Evolutionary conservation across 805 yeast species (phyloP).

Genomic region (Saturnispora zaruensis): DNA sequence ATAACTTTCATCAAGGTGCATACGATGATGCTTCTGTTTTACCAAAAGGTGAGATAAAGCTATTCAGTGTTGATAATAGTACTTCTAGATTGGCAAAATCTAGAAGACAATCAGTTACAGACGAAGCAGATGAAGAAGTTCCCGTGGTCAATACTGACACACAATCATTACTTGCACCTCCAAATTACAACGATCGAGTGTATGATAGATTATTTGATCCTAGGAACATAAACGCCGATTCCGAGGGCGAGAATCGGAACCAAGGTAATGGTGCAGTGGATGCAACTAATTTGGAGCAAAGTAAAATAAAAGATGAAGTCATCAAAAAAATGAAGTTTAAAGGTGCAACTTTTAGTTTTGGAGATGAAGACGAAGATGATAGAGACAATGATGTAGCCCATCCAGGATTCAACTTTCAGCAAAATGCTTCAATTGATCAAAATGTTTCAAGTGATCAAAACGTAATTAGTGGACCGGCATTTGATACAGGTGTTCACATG

Average conservation of each 20-base stretch:
- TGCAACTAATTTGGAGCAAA: background rate
- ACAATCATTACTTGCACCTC: constrained; percentile 64
- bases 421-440: background rate
- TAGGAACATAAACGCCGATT: background rate
- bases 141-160: constrained; percentile 21
- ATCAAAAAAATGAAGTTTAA: background rate
- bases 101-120: constrained; percentile 1
- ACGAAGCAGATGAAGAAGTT: constrained; percentile 9
- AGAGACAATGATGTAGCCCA: background rate
- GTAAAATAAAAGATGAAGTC: background rate
- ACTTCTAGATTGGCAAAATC: constrained; percentile 8
- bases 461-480: constrained; percentile 18
- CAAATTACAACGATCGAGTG: constrained; percentile 72
- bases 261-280: background rate
- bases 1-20: constrained; percentile 14
- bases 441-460: background rate
- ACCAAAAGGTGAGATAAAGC: constrained; percentile 21
- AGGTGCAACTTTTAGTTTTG: constrained; percentile 8
- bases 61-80: constrained; percentile 21
- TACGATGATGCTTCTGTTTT: constrained; percentile 24
- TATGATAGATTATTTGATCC: constrained; percentile 59
- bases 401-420: background rate
- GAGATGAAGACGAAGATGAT: constrained; percentile 5
- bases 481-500: constrained; percentile 14
- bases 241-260: background rate